phyloP scores from a whole-genome alignment of 345 rosid species.

The Salix brachista region DNA sequence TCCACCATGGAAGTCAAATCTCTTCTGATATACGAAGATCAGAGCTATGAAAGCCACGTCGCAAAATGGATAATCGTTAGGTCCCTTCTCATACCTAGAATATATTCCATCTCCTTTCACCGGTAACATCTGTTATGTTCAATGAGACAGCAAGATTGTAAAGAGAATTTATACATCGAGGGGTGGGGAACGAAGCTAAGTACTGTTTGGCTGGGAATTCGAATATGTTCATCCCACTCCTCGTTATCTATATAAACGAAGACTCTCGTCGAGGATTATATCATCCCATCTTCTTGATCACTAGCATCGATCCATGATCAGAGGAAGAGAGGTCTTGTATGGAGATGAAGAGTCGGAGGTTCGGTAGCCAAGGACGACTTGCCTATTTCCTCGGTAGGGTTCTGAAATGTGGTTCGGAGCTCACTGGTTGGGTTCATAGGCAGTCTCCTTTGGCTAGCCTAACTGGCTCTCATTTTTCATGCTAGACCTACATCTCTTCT shows the following conservation, averaged over 20 bases:
- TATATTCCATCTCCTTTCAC: constrained; percentile 8
- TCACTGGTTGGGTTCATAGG: constrained; percentile 12
- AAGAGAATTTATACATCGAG: background rate
- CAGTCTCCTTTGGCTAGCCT: constrained; percentile 35
- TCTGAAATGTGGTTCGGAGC: background rate
- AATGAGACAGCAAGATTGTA: background rate
- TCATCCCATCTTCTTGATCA: background rate
- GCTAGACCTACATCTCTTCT: constrained; percentile 17
- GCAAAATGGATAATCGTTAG: constrained; percentile 5
- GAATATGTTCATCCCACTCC: background rate
- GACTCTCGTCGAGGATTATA: background rate
- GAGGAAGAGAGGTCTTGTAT: constrained; percentile 48
- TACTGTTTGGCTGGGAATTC: background rate
- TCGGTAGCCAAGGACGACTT: constrained; percentile 61
- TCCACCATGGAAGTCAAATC: background rate
- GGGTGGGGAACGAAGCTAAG: background rate
- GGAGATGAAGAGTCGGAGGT: constrained; percentile 36
- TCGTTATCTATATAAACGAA: constrained; percentile 20
- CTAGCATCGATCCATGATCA: background rate
- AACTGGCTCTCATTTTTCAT: constrained; percentile 33
- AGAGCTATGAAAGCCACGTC: constrained; percentile 8
- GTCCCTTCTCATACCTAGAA: constrained; percentile 8
- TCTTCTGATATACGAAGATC: background rate
- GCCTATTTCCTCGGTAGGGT: constrained; percentile 30
- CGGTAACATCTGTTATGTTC: background rate